Percentiles rank a stretch among this genome's conserved stretches.
Conservation (phyloP, 1,284 basidiomycete species). For the Cutaneotrichosporon sp. region DNA sequence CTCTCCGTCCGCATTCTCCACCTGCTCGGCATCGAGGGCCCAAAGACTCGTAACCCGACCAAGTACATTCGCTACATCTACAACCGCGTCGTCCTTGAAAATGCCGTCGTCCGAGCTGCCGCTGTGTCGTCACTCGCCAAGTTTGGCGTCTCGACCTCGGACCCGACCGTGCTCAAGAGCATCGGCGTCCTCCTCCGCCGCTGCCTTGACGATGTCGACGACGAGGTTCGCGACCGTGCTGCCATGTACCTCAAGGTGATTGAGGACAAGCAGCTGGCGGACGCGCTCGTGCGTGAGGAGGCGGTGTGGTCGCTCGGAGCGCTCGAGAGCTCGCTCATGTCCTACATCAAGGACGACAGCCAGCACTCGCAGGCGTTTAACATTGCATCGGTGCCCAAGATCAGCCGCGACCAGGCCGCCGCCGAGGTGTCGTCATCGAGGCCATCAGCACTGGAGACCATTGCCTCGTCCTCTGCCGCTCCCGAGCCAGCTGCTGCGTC, state of each 20-base stretch:
- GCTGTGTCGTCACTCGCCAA: constrained; percentile 93
- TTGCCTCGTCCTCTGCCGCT: constrained; percentile 57
- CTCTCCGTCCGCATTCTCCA: constrained; percentile 95
- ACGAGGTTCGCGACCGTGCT: constrained; percentile 97
- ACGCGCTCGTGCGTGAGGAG: constrained; percentile 87
- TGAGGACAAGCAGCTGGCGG: constrained; percentile 71
- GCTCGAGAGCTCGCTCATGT: constrained; percentile 78
- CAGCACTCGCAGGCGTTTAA: constrained; percentile 71
- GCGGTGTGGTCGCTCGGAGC: constrained; percentile 83
- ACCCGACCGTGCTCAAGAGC: constrained; percentile 73
- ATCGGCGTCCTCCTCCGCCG: constrained; percentile 81
- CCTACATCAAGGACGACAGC: constrained; percentile 77
- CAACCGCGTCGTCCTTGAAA: constrained; percentile 98
- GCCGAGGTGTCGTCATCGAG: constrained; percentile 67
- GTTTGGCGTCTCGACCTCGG: constrained; percentile 85
- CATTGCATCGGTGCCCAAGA: constrained; percentile 73
- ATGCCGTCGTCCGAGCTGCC: constrained; percentile 94
- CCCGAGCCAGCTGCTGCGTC: constrained; percentile 58
- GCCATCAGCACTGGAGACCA: constrained; percentile 72
- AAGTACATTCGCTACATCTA: constrained; percentile 99
- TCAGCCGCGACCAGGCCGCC: constrained; percentile 82
- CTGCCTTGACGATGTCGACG: constrained; percentile 97
- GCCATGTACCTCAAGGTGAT: constrained; percentile 87
- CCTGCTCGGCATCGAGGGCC: constrained; percentile 91
- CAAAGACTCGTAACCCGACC: constrained; percentile 87